Base-by-base conservation (phyloP, 345 rosid species). In the Clausena lansium region DNA sequence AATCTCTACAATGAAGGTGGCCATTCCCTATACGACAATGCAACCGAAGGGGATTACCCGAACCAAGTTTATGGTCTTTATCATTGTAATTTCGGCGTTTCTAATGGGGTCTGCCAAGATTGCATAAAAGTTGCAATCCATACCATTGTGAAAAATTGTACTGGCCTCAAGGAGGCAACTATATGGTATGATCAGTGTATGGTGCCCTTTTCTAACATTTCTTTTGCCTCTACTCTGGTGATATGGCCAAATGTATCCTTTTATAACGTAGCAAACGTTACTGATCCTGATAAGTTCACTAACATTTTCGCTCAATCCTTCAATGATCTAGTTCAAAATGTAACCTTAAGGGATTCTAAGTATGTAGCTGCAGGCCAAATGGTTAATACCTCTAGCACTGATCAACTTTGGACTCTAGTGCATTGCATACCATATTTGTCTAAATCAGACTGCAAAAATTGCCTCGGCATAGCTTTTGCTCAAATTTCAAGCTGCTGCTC, bases 131-230 rank as follows among this genome's bases (percentile, higher is more conserved):
- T n/a, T 6, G 76, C 76, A 22, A 4, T 35, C n/a, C 4, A 58
- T 10, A 36, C 32, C 13, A 32, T 15, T 36, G 38, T 24, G 4
- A 0, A 13, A n/a, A 8, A 0, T 4, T 72, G 76, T 24, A 33
- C 36, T 35, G 75, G 65, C 22, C 24, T 66, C 22, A 72, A 58
- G n/a, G 50, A 35, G 52, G 76, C 65, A 22, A 72, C 14, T 72
- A 11, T 60, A 7, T 72, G 76, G 76, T 72, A 72, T 72, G 45
- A 57, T 25, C 32, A 58, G 50, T 72, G 64, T 57, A 3, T 57
- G 20, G 70, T 89, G 5, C 83, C 78, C 5, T 86, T 80, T 47
- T 78, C 88, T 0, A 57, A 82, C 69, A 4, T n/a, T 22, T 71
- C 83, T 67, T 67, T 75, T 47, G 11, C 41, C 24, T 45, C 75